Conservation (phyloP, 257 asterid genomes). For the Solanum etuberosum region DNA sequence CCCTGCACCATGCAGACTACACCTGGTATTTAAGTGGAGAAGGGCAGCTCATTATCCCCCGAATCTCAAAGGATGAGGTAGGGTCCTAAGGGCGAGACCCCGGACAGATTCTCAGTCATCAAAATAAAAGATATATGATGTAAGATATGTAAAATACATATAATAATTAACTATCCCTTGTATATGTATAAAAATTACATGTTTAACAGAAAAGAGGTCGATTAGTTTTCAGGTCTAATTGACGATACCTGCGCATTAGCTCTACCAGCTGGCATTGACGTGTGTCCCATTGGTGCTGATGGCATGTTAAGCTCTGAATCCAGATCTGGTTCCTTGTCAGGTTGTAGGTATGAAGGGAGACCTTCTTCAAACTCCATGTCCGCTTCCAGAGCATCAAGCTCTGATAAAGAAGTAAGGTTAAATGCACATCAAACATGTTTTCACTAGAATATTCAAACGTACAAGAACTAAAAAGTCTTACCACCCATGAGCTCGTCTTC, state of each 20-base stretch:
- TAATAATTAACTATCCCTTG: not conserved
- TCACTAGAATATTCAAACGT: not conserved
- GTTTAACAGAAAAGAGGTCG: not conserved
- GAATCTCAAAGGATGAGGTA: not conserved
- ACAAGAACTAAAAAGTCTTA: conserved; percentile 16
- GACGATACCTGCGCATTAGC: conserved; percentile 50
- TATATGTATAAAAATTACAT: not conserved
- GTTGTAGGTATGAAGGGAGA: conserved; percentile 86
- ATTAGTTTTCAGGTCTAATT: not conserved
- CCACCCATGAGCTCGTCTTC: conserved; percentile 99
- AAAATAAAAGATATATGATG: not conserved
- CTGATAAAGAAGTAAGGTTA: conserved; percentile 19
- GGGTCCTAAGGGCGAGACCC: not conserved
- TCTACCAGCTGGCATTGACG: conserved; percentile 39
- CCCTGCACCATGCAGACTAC: not conserved
- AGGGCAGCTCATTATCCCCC: not conserved
- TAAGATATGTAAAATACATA: not conserved
- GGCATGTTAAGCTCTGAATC: conserved; percentile 89
- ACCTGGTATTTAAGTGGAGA: not conserved
- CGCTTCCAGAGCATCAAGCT: conserved; percentile 97
- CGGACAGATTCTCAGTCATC: not conserved
- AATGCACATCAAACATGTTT: not conserved
- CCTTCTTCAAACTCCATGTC: conserved; percentile 77
- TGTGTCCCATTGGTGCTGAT: conserved; percentile 71
- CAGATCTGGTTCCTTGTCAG: conserved; percentile 61